phyloP scores from a whole-genome alignment of 495 filamentous ascomycete genomes.

The Lasiosphaeria ovina region DNA sequence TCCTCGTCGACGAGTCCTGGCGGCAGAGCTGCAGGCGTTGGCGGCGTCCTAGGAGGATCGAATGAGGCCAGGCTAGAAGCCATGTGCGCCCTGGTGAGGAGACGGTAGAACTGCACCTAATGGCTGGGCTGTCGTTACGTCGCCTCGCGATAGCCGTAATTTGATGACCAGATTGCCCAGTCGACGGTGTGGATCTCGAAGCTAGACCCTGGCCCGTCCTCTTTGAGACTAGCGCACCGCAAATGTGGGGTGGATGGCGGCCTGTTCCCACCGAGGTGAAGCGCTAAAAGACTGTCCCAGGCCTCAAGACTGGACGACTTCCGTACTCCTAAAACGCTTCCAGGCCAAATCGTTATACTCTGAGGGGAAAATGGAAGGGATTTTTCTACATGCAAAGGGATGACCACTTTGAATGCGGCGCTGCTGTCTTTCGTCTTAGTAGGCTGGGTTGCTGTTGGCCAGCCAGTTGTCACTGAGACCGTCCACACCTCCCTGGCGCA shows the following conservation, averaged over 20 bases:
- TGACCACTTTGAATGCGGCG: too few species aligned
- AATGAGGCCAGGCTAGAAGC: conserved; percentile 11
- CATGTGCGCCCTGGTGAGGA: conserved; percentile 6
- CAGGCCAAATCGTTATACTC: too few species aligned
- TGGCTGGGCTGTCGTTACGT: neutral
- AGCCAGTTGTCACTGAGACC: too few species aligned
- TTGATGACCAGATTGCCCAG: neutral
- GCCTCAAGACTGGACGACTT: too few species aligned
- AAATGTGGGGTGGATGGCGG: neutral
- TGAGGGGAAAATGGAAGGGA: too few species aligned
- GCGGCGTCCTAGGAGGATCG: conserved; percentile 1
- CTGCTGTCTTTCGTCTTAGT: too few species aligned
- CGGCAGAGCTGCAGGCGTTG: neutral
- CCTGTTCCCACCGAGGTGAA: neutral
- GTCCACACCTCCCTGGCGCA: too few species aligned
- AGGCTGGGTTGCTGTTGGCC: too few species aligned
- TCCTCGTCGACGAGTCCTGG: neutral
- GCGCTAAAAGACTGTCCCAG: too few species aligned
- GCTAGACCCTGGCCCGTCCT: neutral
- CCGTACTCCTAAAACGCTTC: too few species aligned
- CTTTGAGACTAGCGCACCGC: neutral
- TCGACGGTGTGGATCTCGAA: neutral
- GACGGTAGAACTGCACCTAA: neutral
- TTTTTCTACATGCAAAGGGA: too few species aligned
- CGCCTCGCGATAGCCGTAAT: neutral